Evolutionary conservation across 768 basidiomycete species (phyloP).

Genomic region (Nevesoporus exiguus): DNA sequence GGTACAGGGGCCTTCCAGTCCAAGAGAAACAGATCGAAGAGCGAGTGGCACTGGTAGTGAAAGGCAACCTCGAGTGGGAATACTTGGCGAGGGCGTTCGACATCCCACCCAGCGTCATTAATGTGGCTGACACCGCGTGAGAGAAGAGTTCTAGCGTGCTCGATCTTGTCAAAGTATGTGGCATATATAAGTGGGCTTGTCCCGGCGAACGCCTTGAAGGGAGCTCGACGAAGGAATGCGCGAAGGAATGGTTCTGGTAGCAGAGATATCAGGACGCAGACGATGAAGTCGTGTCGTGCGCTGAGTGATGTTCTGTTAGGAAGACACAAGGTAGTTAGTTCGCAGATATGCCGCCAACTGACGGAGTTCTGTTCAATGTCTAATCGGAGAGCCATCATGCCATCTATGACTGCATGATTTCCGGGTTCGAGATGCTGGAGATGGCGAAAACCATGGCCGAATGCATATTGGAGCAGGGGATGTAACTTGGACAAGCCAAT

Average conservation of each 20-base stretch:
- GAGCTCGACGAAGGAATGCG: neutral
- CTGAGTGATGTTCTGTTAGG: neutral
- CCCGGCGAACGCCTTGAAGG: neutral
- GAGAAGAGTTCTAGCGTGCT: conserved; percentile 2
- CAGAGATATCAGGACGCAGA: neutral
- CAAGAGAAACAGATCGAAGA: neutral
- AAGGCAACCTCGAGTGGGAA: conserved; percentile 1
- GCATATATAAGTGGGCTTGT: conserved; percentile 13
- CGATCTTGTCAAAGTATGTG: neutral
- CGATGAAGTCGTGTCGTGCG: neutral
- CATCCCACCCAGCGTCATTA: neutral
- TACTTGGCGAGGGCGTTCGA: neutral
- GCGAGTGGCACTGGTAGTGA: fast-evolving
- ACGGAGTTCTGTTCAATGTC: neutral
- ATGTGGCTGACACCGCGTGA: neutral
- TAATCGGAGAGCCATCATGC: neutral
- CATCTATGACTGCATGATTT: neutral
- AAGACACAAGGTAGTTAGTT: neutral
- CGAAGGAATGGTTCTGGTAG: neutral
- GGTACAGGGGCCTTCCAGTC: neutral
- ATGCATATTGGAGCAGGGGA: neutral
- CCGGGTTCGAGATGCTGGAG: neutral
- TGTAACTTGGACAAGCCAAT: too few species aligned
- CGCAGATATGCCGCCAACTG: neutral
- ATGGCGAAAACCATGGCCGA: neutral